phyloP scores from a whole-genome alignment of 768 basidiomycete genomes.

The Lactarius indigo region DNA sequence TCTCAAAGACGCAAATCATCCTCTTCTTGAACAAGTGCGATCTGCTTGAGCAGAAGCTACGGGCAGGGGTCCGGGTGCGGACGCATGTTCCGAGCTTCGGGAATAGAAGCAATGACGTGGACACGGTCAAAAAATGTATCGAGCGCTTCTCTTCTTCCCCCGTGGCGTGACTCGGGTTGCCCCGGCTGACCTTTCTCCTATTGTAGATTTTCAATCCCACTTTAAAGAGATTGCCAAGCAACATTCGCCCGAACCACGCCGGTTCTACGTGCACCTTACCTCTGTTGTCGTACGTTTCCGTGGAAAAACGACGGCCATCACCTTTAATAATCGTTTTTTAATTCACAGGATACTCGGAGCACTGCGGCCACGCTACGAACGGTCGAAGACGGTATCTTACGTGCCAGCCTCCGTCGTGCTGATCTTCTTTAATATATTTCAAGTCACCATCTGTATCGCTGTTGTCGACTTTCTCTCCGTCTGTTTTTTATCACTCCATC shows the following conservation, averaged over 20 bases:
- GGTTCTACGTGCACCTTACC: conserved; percentile 71
- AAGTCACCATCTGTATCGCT: conserved; percentile 2
- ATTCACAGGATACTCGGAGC: conserved; percentile 61
- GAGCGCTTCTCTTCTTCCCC: conserved; percentile 28
- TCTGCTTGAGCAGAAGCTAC: conserved; percentile 67
- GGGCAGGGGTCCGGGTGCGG: conserved; percentile 59
- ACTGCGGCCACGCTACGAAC: conserved; percentile 60
- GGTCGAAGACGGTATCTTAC: conserved; percentile 73
- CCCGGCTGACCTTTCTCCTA: neutral
- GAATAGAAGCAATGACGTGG: conserved; percentile 64
- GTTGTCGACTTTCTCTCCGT: neutral
- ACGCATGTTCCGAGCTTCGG: conserved; percentile 73
- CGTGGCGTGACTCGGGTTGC: neutral
- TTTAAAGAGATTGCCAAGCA: conserved; percentile 70
- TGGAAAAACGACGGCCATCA: conserved; percentile 10
- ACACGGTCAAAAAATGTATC: conserved; percentile 66
- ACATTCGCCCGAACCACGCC: conserved; percentile 58
- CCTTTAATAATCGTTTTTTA: conserved; percentile 18
- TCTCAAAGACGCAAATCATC: conserved; percentile 60
- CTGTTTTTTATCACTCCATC: conserved; percentile 1
- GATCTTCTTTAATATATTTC: conserved; percentile 51
- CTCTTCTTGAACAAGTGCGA: conserved; percentile 81
- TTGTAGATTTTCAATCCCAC: conserved; percentile 71
- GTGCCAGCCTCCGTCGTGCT: conserved; percentile 64
- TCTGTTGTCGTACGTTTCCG: conserved; percentile 63